phyloP scores from a whole-genome alignment of 176 grass and related monocot species.

The Bothriochloa decipiens region DNA sequence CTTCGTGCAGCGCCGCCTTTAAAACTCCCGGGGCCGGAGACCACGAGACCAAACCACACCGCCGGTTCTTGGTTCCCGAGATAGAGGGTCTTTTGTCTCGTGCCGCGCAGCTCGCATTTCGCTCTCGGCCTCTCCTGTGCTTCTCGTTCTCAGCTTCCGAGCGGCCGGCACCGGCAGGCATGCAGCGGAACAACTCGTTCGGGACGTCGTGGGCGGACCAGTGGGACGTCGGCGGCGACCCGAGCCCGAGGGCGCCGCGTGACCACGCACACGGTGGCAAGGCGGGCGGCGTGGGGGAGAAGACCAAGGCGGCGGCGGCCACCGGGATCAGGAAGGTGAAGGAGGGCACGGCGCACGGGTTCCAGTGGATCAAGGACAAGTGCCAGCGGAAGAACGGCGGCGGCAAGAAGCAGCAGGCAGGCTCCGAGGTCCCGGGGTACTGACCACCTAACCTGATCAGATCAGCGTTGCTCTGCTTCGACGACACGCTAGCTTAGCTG shows the following conservation, averaged over 20 bases:
- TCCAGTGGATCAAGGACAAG: slow-evolving; percentile 92
- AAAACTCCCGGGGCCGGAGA: background rate
- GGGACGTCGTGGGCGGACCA: slow-evolving; percentile 93
- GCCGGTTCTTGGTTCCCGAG: background rate
- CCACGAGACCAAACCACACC: background rate
- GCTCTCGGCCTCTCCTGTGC: background rate
- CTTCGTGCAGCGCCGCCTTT: background rate
- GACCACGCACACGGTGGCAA: background rate
- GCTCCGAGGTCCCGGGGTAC: slow-evolving; percentile 30
- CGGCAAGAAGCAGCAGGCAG: slow-evolving; percentile 32
- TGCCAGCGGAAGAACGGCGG: slow-evolving; percentile 52
- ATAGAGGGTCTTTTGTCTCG: background rate
- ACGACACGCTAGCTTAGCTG: background rate
- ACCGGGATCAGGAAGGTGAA: slow-evolving; percentile 81
- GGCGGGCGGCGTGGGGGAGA: slow-evolving; percentile 47
- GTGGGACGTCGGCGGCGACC: slow-evolving; percentile 73
- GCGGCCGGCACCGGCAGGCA: background rate
- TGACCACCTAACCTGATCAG: background rate
- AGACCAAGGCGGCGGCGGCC: slow-evolving; percentile 61
- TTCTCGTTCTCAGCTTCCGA: background rate
- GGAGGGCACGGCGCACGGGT: slow-evolving; percentile 59
- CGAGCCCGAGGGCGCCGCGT: background rate
- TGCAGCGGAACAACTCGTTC: slow-evolving; percentile 59
- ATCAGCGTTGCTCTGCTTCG: background rate
- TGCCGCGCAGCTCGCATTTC: background rate